Evolutionary conservation across 2,329 filamentous ascomycete species (phyloP), one percentile per base, ranked within the genome.

Genomic region (Sporothrix euskadiensis): DNA sequence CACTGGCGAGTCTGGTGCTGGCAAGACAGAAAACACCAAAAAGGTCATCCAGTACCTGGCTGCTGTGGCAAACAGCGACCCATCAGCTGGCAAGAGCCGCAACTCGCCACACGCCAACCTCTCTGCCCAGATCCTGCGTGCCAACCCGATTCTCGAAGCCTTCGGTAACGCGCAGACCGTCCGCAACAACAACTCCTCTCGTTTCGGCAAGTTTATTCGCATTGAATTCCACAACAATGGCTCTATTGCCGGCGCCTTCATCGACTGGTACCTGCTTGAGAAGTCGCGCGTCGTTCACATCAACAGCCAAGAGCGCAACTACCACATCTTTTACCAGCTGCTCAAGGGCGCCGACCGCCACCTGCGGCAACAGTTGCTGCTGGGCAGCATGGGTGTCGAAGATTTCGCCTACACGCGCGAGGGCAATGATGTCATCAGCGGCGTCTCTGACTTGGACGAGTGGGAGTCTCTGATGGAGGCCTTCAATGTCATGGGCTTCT

Each of bases 1-100:
- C 30, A 99, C 96, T 2, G 96, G 96, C 82, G 96, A 99, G 84
- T 99, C 96, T 22, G 96, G 96, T 80, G 96, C 96, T 47, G 96
- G 96, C 78, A 99, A 99, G 84, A 99, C 96, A 0, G 96, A 99
- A 81, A 99, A 99, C 80, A 99, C 96, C 19, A 99, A 99, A 81
- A 99, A 99, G 81, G 96, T 99, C 77, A 99, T 99, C 72, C 97
- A 99, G 79, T 99, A 99, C 80, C 89, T 99, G 59, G 96, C 96
- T 16, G 94, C 96, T 1, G 96, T 99, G 63, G 96, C 96, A 10
- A 92, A 93, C 57, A 89, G 93, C 0, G 95, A 98, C 74, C 90
- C 91, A 0, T 87, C 91, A 1, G 22, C 57, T 1, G 80, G 88
- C 81, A 84, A 90, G 85, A 83, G 85, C 83, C 83, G 91, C 84